Conservation (phyloP, 257 asterid genomes). For the Nicotiana obtusifolia region DNA sequence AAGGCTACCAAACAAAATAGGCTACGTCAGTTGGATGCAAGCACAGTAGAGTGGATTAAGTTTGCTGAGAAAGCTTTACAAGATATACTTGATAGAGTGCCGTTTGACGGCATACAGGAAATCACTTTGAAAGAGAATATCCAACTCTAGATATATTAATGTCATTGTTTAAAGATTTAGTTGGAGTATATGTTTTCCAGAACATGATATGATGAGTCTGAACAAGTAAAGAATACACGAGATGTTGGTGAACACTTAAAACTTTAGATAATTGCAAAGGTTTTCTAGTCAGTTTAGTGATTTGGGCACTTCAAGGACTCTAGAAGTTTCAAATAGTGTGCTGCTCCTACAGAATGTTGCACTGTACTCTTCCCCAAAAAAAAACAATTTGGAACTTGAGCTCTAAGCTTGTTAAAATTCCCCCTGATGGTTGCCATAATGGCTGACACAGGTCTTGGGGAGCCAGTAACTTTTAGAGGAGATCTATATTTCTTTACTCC, state of each 20-base stretch:
- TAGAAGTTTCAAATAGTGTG: slow-evolving; percentile 11
- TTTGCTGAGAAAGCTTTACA: not conserved
- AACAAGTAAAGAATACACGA: not conserved
- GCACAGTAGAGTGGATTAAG: not conserved
- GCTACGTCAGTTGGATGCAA: not conserved
- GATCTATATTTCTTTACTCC: slow-evolving; percentile 19
- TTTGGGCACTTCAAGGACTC: slow-evolving; percentile 15
- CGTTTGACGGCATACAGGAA: not conserved
- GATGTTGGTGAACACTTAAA: not conserved
- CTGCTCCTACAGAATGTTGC: slow-evolving; percentile 18
- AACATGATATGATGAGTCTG: not conserved
- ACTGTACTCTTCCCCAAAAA: slow-evolving; percentile 1
- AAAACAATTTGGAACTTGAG: not conserved
- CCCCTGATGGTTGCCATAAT: no score
- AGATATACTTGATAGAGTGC: not conserved
- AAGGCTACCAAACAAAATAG: not conserved
- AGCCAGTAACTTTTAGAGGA: not conserved
- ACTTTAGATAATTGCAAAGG: not conserved
- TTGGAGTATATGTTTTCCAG: not conserved
- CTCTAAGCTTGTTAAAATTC: no score
- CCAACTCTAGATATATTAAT: not conserved
- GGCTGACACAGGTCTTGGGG: not conserved
- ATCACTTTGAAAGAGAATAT: not conserved
- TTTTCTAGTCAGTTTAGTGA: not conserved
- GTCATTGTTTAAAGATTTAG: not conserved